Base-by-base conservation (phyloP, 495 filamentous ascomycete species). In the Tuber brumale region DNA sequence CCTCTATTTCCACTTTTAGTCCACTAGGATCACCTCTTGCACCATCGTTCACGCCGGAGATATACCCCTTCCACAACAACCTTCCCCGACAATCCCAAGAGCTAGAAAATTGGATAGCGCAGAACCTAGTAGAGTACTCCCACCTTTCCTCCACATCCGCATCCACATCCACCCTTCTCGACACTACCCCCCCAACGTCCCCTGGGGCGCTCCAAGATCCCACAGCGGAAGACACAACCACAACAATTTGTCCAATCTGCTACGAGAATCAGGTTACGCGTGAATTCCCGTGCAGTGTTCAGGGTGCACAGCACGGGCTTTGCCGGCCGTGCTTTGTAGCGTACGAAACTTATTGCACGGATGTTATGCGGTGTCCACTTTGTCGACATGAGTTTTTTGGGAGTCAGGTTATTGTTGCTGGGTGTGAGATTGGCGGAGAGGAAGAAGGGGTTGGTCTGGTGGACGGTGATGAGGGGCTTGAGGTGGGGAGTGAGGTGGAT, bases 361-460 rank as follows among this genome's bases (percentile, higher is more conserved):
- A 66, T 14, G 14, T 66, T 31, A n/a, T 66, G 12, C 57, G 57
- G 27, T 66, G 57, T 7, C 57, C 57, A 12, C 57, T 66, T 27
- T 66, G 57, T 66, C 57, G 57, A n/a, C 57, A 66, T 31, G 57
- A 66, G 12, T 66, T 66, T 66, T 66, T 66, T 66, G 57, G 12
- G 27, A 31, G 57, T 18, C 57, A 66, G 27, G 57, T 66, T 66
- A n/a, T 31, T 27, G 48, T 8, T 31, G 4, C 31, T 31, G 57
- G 27, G 57, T 3, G 7, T 7, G 3, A 0, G 14, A n/a, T 16
- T 5, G 57, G n/a, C 1, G n/a, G 27, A n/a, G n/a, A 31, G 57
- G 57, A 31, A 12, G 57, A 16, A 3, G 48, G 23, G 48, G 23
- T n/a, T 57, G 48, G 10, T n/a, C 43, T 19, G 8, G 23, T 23